These are phyloP conservation scores for Desmodesmus armatus DNA, from an alignment of 139 green algal species.

Conservation along the genomic window DNA sequence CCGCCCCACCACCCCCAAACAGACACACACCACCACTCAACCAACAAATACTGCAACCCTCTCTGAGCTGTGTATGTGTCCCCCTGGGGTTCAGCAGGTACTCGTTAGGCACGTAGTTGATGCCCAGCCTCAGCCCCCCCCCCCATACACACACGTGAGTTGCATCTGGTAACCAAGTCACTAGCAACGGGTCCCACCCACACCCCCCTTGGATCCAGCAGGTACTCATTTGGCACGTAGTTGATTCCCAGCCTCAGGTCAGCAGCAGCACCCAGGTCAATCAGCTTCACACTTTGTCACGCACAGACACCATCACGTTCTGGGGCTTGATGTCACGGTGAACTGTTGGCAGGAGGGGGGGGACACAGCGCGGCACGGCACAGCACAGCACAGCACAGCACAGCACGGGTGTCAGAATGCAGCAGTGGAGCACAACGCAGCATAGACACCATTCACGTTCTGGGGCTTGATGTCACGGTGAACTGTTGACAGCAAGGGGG, in stretches of 20 bases:
- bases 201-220: conserved; percentile 84
- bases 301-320: conserved; percentile 84
- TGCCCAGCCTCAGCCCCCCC: conserved; percentile 90
- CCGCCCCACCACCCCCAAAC: neutral
- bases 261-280: conserved; percentile 91
- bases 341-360: conserved; percentile 68
- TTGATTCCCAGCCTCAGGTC: conserved; percentile 95
- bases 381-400: neutral
- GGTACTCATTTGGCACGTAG: conserved; percentile 94
- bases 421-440: no score
- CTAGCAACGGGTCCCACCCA: no score
- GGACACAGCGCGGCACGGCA: neutral
- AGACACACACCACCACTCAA: neutral
- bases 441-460: conserved; percentile 85
- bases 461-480: conserved; percentile 95
- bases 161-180: neutral
- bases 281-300: conserved; percentile 82
- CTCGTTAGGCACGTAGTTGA: conserved; percentile 96
- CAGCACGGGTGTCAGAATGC: no score
- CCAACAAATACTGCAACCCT: no score
- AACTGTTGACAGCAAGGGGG: conserved; percentile 73
- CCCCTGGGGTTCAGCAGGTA: conserved; percentile 91
- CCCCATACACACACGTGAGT: no score
- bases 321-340: conserved; percentile 95
- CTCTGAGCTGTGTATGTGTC: no score